Base-by-base conservation (phyloP, 2,329 filamentous ascomycete species). In the Metarhizium anisopliae region DNA sequence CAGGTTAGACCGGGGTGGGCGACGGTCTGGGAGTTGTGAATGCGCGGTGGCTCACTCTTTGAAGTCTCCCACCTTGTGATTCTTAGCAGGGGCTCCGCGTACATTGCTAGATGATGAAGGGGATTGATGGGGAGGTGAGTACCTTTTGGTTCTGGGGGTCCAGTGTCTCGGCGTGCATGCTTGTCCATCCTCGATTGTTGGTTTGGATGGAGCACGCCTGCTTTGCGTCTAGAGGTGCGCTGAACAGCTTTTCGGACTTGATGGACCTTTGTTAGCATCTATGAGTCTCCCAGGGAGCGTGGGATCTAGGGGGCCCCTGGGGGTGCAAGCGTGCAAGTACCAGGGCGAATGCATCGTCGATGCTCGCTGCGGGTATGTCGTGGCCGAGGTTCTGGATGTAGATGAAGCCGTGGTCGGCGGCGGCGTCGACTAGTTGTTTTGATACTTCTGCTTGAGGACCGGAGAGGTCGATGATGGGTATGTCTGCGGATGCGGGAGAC, bases 101-200 rank as follows among this genome's bases (percentile, higher is more conserved):
- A 42, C 14, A 16, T 16, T 13, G 40, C 10, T 14, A 6, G 14
- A 42, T 42, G n/a, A 45, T 20, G 16, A 10, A 7, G n/a, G 8
- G 16, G 42, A 8, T 8, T 14, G 18, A 6, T 18, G 6, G n/a
- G 32, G 10, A 40, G 25, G 25, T 25, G 49, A 6, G 11, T 18
- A n/a, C 89, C 70, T 85, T 83, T 70, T 96, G 91, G 55, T 85
- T 84, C 62, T 85, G 83, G 2, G 92, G 90, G 68, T 97, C 93
- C 11, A 97, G 75, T 0, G 87, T 93, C 73, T 99, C 93, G 13
- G 84, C 83, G 65, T 93, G 87, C 87, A 95, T 92, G 16, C 84
- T 84, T 1, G 88, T 83, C 91, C 92, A 99, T 57, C 93, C 94
- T 47, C 85, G 83, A 67, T 97, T 97, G 75, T 94, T 79, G 32